Evolutionary conservation across 306 rosid species (phyloP).

Genomic region (Clitoria ternatea): DNA sequence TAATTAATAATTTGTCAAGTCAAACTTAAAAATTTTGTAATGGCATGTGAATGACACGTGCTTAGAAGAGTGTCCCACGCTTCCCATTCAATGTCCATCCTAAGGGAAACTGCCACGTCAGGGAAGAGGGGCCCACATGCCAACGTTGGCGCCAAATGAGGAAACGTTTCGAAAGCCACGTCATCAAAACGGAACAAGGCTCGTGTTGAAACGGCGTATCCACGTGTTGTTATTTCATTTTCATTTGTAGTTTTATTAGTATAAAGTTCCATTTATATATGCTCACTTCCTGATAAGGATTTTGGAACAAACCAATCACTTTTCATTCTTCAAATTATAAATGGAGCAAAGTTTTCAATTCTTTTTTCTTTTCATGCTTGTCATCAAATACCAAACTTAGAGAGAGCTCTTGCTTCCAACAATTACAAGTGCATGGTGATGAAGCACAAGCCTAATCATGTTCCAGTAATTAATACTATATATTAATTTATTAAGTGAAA

Average conservation of each 20-base stretch:
- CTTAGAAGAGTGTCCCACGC: not conserved
- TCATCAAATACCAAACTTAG: too few relatives aligned
- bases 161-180: not conserved
- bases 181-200: not conserved
- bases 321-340: not conserved
- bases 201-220: too few relatives aligned
- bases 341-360: not conserved
- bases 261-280: not conserved
- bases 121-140: not conserved
- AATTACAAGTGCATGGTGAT: not conserved
- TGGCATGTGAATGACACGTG: slow-evolving; percentile 1
- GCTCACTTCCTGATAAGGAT: not conserved
- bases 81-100: not conserved
- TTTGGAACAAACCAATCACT: not conserved
- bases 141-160: not conserved
- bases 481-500: not conserved
- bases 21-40: not conserved
- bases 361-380: not conserved
- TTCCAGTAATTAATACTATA: not conserved
- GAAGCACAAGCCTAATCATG: not conserved
- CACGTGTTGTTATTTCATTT: too few relatives aligned
- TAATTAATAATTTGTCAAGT: too few relatives aligned
- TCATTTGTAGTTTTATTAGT: not conserved
- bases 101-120: not conserved
- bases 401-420: not conserved